phyloP scores from a whole-genome alignment of 2,329 filamentous ascomycete genomes.

The Hymenoscyphus repandus region DNA sequence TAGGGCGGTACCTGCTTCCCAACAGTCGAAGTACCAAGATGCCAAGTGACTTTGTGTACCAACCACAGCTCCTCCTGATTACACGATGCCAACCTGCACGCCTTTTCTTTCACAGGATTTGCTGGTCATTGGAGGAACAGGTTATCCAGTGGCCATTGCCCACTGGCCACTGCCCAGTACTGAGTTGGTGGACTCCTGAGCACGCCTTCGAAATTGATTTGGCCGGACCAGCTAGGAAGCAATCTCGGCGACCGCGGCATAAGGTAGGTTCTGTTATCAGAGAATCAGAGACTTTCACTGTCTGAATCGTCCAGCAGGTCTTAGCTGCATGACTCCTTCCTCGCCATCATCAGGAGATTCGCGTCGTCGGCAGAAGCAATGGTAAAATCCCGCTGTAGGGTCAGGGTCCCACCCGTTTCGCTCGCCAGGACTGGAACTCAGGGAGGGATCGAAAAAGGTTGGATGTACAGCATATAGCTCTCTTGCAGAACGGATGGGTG shows the following conservation, averaged over 20 bases:
- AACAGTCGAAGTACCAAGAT: conserved; percentile 3
- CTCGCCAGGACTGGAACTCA: no score
- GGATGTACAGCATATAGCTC: not conserved
- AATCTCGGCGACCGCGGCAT: no score
- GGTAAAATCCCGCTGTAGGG: not conserved
- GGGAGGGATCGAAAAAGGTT: not conserved
- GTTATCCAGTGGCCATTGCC: not conserved
- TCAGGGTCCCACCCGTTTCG: not conserved
- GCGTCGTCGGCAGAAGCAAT: not conserved
- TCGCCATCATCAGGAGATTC: not conserved
- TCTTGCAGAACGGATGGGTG: not conserved
- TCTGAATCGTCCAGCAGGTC: not conserved
- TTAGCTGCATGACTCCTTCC: conserved; percentile 1
- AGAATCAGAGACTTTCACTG: no score
- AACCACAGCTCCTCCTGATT: not conserved
- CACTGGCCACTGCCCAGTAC: not conserved
- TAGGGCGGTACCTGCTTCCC: conserved; percentile 5
- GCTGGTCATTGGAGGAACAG: not conserved
- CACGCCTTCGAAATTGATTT: no score
- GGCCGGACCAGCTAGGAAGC: no score
- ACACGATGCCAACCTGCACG: not conserved
- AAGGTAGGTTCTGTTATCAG: no score
- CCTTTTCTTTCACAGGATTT: no score
- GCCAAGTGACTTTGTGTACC: not conserved
- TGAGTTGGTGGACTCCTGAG: not conserved